Percentiles rank a stretch among this genome's conserved stretches.
phyloP scores from a whole-genome alignment of 331 rosid genomes.

The Quercus lobata region DNA sequence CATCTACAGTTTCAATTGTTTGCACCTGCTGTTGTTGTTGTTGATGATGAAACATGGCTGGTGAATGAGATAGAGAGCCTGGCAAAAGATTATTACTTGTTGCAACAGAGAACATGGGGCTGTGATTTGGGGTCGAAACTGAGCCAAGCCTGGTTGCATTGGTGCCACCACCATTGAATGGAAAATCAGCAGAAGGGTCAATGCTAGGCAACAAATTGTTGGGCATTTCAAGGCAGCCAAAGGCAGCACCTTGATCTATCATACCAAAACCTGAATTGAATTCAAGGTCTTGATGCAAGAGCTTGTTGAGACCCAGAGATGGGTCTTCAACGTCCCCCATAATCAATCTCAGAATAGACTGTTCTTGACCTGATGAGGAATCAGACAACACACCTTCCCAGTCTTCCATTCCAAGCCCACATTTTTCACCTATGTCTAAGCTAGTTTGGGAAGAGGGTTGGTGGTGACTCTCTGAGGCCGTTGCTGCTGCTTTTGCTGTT shows the following conservation, averaged over 20 bases:
- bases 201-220: constrained; percentile 32
- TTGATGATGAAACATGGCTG: constrained; percentile 38
- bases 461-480: constrained; percentile 27
- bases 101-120: constrained; percentile 35
- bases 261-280: constrained; percentile 45
- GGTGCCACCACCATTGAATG: constrained; percentile 26
- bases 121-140: constrained; percentile 11
- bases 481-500: constrained; percentile 18
- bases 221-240: constrained; percentile 35
- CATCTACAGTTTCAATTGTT: constrained; percentile 40
- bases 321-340: constrained; percentile 83
- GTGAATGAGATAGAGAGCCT: constrained; percentile 29
- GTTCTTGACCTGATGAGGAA: constrained; percentile 63
- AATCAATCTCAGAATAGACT: constrained; percentile 63
- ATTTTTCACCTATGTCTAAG: constrained; percentile 48
- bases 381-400: constrained; percentile 82
- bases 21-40: constrained; percentile 30
- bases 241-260: constrained; percentile 44
- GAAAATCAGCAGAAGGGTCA: constrained; percentile 51
- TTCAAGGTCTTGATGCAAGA: constrained; percentile 55
- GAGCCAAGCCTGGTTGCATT: constrained; percentile 30
- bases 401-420: constrained; percentile 71
- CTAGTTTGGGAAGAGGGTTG: constrained; percentile 15
- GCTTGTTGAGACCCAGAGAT: constrained; percentile 67
- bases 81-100: constrained; percentile 35